Base-by-base conservation (phyloP, 2,329 filamentous ascomycete species). In the Curvularia verruculosa region DNA sequence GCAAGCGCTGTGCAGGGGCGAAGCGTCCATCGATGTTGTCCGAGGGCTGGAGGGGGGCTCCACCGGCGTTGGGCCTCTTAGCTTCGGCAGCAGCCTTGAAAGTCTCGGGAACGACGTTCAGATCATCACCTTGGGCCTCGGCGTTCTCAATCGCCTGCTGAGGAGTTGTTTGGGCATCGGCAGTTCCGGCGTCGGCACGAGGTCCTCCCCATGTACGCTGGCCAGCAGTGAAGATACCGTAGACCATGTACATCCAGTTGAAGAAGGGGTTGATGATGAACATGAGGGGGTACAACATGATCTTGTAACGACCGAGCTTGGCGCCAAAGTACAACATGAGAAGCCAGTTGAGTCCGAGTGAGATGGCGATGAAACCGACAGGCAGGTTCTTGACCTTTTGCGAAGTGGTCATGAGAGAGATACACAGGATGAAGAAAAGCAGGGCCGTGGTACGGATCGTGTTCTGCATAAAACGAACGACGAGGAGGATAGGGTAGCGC, bases 181-280 rank as follows among this genome's bases (percentile, higher is more conserved):
- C 93, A 39, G 87, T 83, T 28, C 90, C 91, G 0, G 93, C 93
- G 76, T 98, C 94, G 1, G 92, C 92, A 69, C 94, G 86, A 10
- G 94, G 95, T 0, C 94, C 94, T 64, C 94, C 94, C 94, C 95
- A 99, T 1, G 94, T 98, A 63, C 94, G 85, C 75, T 96, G 92
- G 19, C 93, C 92, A 28, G 93, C 92, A 0, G 94, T 97, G 77
- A 96, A 95, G 66, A 96, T 96, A 43, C 92, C 93, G 75, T 97
- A 96, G 2, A 96, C 89, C 90, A 97, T 96, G 80, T 98, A 98
- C 56, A 92, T 85, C 94, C 94, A 98, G 78, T 98, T 98, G 83
- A 97, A 93, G 73, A 98, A 96, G 0, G 95, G 94, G 72, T 97
- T 98, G 61, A 97, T 77, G 45, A 96, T 79, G 74, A 97, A 98